Percentiles rank a stretch among this genome's conserved stretches.
Conservation (phyloP, 768 basidiomycete species). For the Boletus vermiculosoides region DNA sequence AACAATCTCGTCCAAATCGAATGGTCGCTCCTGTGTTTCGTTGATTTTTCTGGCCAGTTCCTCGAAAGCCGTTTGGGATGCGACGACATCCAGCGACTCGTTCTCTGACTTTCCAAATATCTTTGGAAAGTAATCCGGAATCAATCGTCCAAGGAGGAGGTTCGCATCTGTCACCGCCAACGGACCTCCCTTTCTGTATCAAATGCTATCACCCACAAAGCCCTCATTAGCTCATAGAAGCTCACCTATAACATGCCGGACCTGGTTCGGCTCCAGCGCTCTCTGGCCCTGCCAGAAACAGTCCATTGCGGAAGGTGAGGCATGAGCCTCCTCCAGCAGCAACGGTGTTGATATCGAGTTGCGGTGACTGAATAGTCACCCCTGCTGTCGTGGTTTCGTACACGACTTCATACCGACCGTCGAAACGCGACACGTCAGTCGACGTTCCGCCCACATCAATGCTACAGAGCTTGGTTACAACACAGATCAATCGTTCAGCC, state of each 20-base stretch:
- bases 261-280: slow-evolving; percentile 94
- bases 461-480: slow-evolving; percentile 36
- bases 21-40: slow-evolving; percentile 51
- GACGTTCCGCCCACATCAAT: slow-evolving; percentile 95
- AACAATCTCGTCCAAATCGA: slow-evolving; percentile 80
- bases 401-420: slow-evolving; percentile 87
- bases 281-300: slow-evolving; percentile 89
- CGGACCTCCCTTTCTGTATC: slow-evolving; percentile 79
- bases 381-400: slow-evolving; percentile 97
- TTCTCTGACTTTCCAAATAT: slow-evolving; percentile 91
- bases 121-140: slow-evolving; percentile 91
- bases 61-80: slow-evolving; percentile 67
- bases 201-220: not conserved
- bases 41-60: slow-evolving; percentile 71
- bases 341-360: slow-evolving; percentile 94
- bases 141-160: slow-evolving; percentile 80
- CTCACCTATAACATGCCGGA: slow-evolving; percentile 84
- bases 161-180: slow-evolving; percentile 94
- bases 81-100: slow-evolving; percentile 76
- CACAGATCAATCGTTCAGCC: not conserved
- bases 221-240: not conserved
- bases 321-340: slow-evolving; percentile 95
- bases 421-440: slow-evolving; percentile 92
- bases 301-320: slow-evolving; percentile 82
- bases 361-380: slow-evolving; percentile 87